A percentile compares a stretch with the other conserved stretches of the same genome.
Conservation (phyloP, 176 grass and related monocot genomes). For the Bolboschoenus planiculmis region DNA sequence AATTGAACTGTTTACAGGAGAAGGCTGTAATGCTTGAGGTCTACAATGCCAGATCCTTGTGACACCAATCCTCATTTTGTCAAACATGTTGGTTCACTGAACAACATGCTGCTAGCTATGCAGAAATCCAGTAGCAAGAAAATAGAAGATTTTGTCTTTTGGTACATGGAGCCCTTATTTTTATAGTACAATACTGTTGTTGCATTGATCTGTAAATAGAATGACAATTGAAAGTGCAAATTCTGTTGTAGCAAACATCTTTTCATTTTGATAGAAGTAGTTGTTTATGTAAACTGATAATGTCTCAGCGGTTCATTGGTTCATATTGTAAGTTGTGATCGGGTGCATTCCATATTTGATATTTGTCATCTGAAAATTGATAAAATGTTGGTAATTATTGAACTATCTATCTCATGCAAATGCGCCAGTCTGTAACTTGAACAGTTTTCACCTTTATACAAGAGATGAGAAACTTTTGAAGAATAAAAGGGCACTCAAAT, state of each 20-base stretch:
- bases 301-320: neutral
- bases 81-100: constrained; percentile 35
- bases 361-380: neutral
- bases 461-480: neutral
- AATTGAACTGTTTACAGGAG: constrained; percentile 58
- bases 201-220: constrained; percentile 24
- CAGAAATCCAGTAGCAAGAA: constrained; percentile 23
- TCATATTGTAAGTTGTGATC: neutral
- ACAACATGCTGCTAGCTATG: constrained; percentile 19
- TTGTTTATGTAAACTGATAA: neutral
- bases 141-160: constrained; percentile 22
- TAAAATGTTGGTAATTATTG: neutral
- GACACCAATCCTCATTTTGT: constrained; percentile 28
- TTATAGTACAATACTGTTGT: constrained; percentile 12
- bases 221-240: constrained; percentile 12
- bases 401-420: neutral
- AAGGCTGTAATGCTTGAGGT: constrained; percentile 62
- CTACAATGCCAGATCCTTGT: constrained; percentile 53
- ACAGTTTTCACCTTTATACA: neutral
- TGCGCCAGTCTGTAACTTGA: neutral
- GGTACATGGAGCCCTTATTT: neutral
- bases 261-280: neutral
- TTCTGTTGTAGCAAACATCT: constrained; percentile 2
- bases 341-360: neutral
- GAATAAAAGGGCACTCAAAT: neutral